These are phyloP conservation scores for Botrytis galanthina DNA, from an alignment of 2,329 filamentous ascomycete genomes.

Conservation along the genomic window DNA sequence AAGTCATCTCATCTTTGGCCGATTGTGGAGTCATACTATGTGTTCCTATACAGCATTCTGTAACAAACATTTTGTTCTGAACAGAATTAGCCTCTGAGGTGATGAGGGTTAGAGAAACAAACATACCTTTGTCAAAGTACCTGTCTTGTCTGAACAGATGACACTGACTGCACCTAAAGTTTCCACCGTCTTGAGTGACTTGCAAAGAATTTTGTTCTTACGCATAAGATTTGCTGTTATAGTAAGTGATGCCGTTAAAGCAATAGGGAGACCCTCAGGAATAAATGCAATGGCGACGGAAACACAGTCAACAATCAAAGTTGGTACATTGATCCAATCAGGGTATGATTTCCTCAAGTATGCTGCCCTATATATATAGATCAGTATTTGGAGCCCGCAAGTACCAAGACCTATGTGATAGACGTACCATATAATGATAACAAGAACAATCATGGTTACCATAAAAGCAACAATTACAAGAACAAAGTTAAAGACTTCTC, in stretches of 20 bases:
- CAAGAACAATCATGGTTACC: conserved; percentile 59
- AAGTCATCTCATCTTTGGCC: conserved; percentile 44
- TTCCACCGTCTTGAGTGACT: conserved; percentile 74
- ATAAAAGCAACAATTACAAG: conserved; percentile 66
- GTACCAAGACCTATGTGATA: neutral
- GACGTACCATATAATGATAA: conserved; percentile 46
- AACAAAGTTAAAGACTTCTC: conserved; percentile 70
- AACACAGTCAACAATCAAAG: conserved; percentile 57
- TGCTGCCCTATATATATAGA: conserved; percentile 61
- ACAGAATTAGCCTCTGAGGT: neutral
- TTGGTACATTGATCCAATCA: conserved; percentile 67
- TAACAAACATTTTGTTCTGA: conserved; percentile 69
- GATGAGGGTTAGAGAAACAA: neutral
- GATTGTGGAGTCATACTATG: conserved; percentile 44
- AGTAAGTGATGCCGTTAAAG: conserved; percentile 65
- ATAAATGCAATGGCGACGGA: conserved; percentile 63
- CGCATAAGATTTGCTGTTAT: conserved; percentile 74
- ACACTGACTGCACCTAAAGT: conserved; percentile 70
- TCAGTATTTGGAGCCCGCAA: neutral
- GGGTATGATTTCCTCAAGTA: conserved; percentile 65
- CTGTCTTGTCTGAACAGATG: conserved; percentile 75
- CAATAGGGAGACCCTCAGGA: conserved; percentile 68
- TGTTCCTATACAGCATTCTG: conserved; percentile 61
- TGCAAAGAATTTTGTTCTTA: conserved; percentile 73
- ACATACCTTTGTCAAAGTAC: conserved; percentile 54